Percentiles rank a stretch among this genome's conserved stretches.
These are phyloP conservation scores for Periconia sp. DNA, from an alignment of 2,329 filamentous ascomycete species.

Conservation along the genomic window DNA sequence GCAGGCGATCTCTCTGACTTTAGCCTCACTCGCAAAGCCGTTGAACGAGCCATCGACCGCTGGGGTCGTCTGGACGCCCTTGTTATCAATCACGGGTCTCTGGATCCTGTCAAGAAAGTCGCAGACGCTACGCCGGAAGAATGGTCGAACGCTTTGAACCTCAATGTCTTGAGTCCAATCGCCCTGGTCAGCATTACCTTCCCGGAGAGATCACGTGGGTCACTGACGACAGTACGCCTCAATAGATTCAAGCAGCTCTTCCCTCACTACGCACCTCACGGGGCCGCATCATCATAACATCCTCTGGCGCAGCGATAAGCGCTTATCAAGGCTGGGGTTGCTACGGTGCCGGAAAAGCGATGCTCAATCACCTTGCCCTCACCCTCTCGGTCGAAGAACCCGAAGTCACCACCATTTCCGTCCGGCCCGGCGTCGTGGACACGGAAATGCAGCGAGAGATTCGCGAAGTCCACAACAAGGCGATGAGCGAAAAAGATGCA, in stretches of 20 bases:
- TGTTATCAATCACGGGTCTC: conserved; percentile 84
- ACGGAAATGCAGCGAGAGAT: conserved; percentile 91
- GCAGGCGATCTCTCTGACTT: conserved; percentile 64
- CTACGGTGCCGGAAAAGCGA: conserved; percentile 85
- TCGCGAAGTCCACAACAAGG: conserved; percentile 68
- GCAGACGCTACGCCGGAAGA: conserved; percentile 69
- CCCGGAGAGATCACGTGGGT: conserved; percentile 10
- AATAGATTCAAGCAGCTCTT: conserved; percentile 72
- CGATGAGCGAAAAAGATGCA: conserved; percentile 64
- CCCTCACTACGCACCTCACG: conserved; percentile 70
- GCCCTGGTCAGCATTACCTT: conserved; percentile 67
- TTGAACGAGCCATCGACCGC: conserved; percentile 67
- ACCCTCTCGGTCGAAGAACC: conserved; percentile 80
- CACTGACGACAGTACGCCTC: not conserved
- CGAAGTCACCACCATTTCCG: conserved; percentile 71
- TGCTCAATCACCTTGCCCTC: conserved; percentile 76
- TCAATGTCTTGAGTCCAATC: conserved; percentile 86
- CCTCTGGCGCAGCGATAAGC: conserved; percentile 74
- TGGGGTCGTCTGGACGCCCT: conserved; percentile 81
- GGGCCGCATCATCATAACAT: conserved; percentile 78
- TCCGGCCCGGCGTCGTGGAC: conserved; percentile 82
- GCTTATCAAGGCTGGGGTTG: conserved; percentile 77
- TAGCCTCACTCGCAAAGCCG: conserved; percentile 63
- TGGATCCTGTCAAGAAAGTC: conserved; percentile 77
- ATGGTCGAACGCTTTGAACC: conserved; percentile 78